Conservation (phyloP, 1,284 basidiomycete genomes). For the Irpex rosettiformis region DNA sequence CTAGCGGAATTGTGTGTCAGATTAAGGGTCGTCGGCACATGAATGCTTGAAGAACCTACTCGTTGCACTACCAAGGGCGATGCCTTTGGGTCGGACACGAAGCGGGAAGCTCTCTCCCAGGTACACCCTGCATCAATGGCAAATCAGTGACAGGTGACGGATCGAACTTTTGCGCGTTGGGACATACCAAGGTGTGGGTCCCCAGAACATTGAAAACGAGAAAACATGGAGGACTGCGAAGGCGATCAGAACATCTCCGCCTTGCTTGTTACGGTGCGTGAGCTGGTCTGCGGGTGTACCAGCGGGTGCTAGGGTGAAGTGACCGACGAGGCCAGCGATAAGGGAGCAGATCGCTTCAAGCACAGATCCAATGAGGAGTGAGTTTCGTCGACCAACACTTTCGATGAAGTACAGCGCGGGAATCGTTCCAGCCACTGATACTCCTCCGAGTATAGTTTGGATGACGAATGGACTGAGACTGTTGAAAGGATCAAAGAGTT, state of each 20-base stretch:
- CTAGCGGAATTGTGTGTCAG: constrained; percentile 14
- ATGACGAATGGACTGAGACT: constrained; percentile 57
- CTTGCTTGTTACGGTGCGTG: constrained; percentile 50
- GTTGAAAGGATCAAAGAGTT: constrained; percentile 40
- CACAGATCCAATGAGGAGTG: constrained; percentile 63
- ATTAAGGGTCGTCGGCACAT: neutral
- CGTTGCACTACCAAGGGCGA: constrained; percentile 65
- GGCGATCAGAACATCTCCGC: constrained; percentile 65
- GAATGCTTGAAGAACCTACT: constrained; percentile 30
- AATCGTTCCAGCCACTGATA: constrained; percentile 63
- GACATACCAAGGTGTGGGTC: constrained; percentile 45
- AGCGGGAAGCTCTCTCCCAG: constrained; percentile 67
- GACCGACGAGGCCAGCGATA: constrained; percentile 71
- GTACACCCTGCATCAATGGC: constrained; percentile 42
- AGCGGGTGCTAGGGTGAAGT: constrained; percentile 58
- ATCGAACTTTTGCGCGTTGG: neutral
- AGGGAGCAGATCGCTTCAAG: constrained; percentile 61
- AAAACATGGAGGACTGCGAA: constrained; percentile 79
- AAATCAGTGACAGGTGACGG: neutral
- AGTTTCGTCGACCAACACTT: constrained; percentile 59
- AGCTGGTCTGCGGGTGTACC: constrained; percentile 44
- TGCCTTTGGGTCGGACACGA: constrained; percentile 73
- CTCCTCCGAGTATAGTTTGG: constrained; percentile 67
- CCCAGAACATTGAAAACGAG: constrained; percentile 72
- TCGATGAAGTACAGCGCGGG: constrained; percentile 68